Conservation (phyloP, 805 yeast species). For the Ogataea nakhonphanomensis region DNA sequence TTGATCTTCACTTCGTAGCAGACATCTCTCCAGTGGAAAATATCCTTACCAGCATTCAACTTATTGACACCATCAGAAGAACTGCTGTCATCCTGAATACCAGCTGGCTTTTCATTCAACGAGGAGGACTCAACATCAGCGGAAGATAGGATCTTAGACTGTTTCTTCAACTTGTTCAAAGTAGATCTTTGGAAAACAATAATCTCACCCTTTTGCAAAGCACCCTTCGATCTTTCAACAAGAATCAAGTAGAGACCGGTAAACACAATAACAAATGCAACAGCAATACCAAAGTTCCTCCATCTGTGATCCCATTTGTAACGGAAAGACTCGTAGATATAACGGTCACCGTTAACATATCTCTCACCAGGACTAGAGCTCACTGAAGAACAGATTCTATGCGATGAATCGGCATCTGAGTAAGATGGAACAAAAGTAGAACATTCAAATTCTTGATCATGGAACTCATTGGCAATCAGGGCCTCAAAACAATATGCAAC, state of each 20-base stretch:
- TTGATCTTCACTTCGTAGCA: slow-evolving; percentile 67
- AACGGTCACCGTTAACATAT: slow-evolving; percentile 57
- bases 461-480: slow-evolving; percentile 55
- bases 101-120: slow-evolving; percentile 26
- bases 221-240: slow-evolving; percentile 57
- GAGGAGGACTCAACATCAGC: slow-evolving; percentile 26
- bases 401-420: slow-evolving; percentile 14
- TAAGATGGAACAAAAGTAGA: slow-evolving; percentile 45
- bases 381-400: slow-evolving; percentile 37
- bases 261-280: slow-evolving; percentile 56
- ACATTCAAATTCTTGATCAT: slow-evolving; percentile 44
- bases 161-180: slow-evolving; percentile 44
- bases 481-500: slow-evolving; percentile 56
- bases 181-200: slow-evolving; percentile 53
- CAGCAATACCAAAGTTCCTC: slow-evolving; percentile 74
- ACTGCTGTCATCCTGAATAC: slow-evolving; percentile 25
- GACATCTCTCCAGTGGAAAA: slow-evolving; percentile 77
- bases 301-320: slow-evolving; percentile 61
- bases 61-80: slow-evolving; percentile 27
- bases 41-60: slow-evolving; percentile 39
- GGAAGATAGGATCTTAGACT: slow-evolving; percentile 22
- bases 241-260: slow-evolving; percentile 48
- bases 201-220: slow-evolving; percentile 70
- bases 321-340: slow-evolving; percentile 44
- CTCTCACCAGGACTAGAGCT: slow-evolving; percentile 57